Base-by-base conservation (phyloP, 495 filamentous ascomycete genomes). In the Cercophora sp. region DNA sequence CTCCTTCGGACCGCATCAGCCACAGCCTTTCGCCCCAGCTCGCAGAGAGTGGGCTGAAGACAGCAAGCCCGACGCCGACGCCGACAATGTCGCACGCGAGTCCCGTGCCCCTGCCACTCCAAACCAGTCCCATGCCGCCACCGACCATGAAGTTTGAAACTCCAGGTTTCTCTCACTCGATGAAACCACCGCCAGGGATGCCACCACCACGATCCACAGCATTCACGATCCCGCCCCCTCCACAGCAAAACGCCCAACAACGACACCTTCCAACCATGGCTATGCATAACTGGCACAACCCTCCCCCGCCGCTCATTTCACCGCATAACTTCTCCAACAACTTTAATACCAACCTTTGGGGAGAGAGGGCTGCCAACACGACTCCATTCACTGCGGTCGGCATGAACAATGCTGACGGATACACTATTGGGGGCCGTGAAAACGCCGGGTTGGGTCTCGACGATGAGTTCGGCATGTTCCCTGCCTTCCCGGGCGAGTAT, bases 231-330 rank as follows among this genome's bases (percentile, higher is more conserved):
- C 71, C 69, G 8, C 56, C 70, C 15, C 57, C 64, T 1, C 62
- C 64, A 1, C 64, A 66, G 31, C 51, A 53, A 15, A 58, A 59
- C 31, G 50, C 64, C 1, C 68, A 73, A 25, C 73, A 74, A 40
- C 65, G 71, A 1, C 62, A 66, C 16, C 48, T 71, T 5, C 70
- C 71, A 8, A 61, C 65, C 34, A 47, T 61, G 10, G 16, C 29
- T 13, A 32, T 32, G 8, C 13, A 32, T 32, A 13, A 32, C 37
- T 41, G 37, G 37, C 9, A 29, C 59, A 66, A 61, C 34, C 66
- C 79, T 0, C 80, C 80, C 4, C 77, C 78, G 5, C 69, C 74
- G 1, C 76, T 82, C 70, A 57, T 79, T 66, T 52, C 79, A 59
- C 52, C 71, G 61, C 56, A 79, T 63, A 43, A 55, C 19, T 63